A percentile compares a stretch with the other conserved stretches of the same genome.
Conservation (phyloP, 805 yeast genomes). For the Tetrapisispora namnaoensis region DNA sequence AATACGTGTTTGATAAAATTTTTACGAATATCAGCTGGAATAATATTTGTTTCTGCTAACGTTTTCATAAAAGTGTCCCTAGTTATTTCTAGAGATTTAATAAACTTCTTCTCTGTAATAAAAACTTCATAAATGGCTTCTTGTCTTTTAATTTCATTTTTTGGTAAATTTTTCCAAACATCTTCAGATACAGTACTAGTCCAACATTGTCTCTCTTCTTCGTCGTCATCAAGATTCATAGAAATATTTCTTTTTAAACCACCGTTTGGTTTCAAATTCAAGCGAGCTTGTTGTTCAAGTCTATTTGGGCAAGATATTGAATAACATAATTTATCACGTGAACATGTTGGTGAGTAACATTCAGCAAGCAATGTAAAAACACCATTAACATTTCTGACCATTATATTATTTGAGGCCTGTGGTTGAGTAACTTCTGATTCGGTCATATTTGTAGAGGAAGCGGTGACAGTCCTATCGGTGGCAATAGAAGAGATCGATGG, state of each 20-base stretch:
- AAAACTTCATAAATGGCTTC: constrained; percentile 91
- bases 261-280: constrained; percentile 80
- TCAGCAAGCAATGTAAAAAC: constrained; percentile 87
- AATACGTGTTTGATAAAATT: constrained; percentile 87
- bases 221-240: constrained; percentile 31
- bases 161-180: constrained; percentile 67
- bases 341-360: constrained; percentile 95
- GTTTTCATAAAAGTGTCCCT: constrained; percentile 94
- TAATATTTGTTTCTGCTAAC: constrained; percentile 71
- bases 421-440: neutral
- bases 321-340: constrained; percentile 79
- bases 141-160: constrained; percentile 82
- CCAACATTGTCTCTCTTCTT: constrained; percentile 82
- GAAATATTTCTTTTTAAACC: constrained; percentile 59
- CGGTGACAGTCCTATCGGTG: neutral
- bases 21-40: constrained; percentile 82
- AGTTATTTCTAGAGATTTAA: constrained; percentile 85
- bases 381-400: constrained; percentile 47
- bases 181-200: constrained; percentile 80
- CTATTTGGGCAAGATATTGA: constrained; percentile 95
- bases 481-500: constrained; percentile 9
- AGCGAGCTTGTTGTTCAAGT: constrained; percentile 88
- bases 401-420: neutral
- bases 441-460: neutral
- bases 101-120: constrained; percentile 90